phyloP scores from a whole-genome alignment of 768 basidiomycete genomes.

The Russula sp. region DNA sequence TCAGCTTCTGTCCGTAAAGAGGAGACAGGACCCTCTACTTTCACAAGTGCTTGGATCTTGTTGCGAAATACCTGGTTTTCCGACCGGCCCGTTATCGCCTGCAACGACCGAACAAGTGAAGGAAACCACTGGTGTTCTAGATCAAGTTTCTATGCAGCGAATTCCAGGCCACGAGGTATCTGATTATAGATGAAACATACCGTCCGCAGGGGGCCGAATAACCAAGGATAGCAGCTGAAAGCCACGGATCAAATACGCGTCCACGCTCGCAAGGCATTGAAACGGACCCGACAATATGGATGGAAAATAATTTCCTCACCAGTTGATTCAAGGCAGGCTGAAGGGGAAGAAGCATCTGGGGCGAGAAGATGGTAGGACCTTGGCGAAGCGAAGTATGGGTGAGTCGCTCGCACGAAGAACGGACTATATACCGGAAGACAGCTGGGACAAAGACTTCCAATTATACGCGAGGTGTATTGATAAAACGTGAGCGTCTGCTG shows the following conservation, averaged over 20 bases:
- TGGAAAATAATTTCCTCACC: constrained; percentile 8
- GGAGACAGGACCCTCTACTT: not conserved
- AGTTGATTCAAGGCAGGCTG: constrained; percentile 16
- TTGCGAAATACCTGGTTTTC: not conserved
- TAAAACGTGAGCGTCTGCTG: constrained; percentile 30
- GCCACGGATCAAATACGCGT: constrained; percentile 6
- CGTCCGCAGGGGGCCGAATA: constrained; percentile 65
- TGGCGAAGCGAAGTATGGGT: constrained; percentile 3
- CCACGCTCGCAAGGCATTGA: not conserved
- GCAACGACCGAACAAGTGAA: constrained; percentile 18
- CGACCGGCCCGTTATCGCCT: constrained; percentile 14
- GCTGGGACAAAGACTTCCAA: constrained; percentile 30
- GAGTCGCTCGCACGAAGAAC: constrained; percentile 46
- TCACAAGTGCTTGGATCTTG: not conserved
- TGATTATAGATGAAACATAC: constrained; percentile 33
- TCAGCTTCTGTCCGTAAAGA: not conserved
- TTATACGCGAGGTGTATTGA: constrained; percentile 39
- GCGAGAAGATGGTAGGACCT: constrained; percentile 15
- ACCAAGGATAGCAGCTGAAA: constrained; percentile 64
- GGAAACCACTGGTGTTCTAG: constrained; percentile 20
- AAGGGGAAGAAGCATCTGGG: constrained; percentile 18
- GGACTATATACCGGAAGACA: constrained; percentile 26
- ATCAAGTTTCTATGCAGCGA: constrained; percentile 13
- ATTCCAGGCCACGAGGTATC: constrained; percentile 4
- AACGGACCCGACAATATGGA: constrained; percentile 20